Percentiles rank a stretch among this genome's conserved stretches.
Conservation (phyloP, 1,284 basidiomycete species). For the Ustilago vetiveriae region DNA sequence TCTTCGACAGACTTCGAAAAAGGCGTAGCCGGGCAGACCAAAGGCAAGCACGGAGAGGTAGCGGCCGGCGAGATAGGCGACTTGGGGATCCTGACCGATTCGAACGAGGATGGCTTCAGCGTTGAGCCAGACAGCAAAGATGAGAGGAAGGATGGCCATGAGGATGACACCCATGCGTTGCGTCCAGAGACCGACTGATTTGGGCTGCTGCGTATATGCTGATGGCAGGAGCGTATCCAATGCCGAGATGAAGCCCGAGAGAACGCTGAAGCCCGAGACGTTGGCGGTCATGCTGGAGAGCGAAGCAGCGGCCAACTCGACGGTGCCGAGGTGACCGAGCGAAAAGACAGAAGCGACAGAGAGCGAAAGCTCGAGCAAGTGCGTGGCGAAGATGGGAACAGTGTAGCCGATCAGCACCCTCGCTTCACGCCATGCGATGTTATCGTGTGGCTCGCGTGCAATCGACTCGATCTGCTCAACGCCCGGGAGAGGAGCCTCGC, state of each 20-base stretch:
- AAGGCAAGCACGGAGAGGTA: conserved; percentile 80
- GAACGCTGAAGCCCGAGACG: conserved; percentile 62
- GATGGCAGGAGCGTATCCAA: conserved; percentile 88
- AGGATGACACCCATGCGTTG: conserved; percentile 80
- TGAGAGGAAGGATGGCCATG: conserved; percentile 38
- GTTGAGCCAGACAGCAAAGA: conserved; percentile 75
- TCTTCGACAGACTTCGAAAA: conserved; percentile 58
- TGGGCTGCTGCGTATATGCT: conserved; percentile 86
- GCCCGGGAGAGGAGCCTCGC: conserved; percentile 39
- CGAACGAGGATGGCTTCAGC: conserved; percentile 80
- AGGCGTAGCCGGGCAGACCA: conserved; percentile 86
- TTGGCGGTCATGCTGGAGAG: conserved; percentile 65
- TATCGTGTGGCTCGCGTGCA: conserved; percentile 36
- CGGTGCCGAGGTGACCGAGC: conserved; percentile 64
- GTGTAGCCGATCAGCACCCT: conserved; percentile 54
- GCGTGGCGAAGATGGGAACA: conserved; percentile 60
- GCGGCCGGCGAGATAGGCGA: conserved; percentile 79
- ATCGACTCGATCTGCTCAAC: conserved; percentile 51
- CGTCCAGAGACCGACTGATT: conserved; percentile 87
- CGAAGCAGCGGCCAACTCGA: conserved; percentile 61
- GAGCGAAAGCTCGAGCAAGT: conserved; percentile 62
- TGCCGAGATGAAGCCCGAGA: conserved; percentile 79
- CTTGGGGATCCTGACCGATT: conserved; percentile 84
- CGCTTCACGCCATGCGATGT: conserved; percentile 50
- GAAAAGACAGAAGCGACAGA: conserved; percentile 62